A percentile compares a stretch with the other conserved stretches of the same genome.
Conservation (phyloP, 2,329 filamentous ascomycete species). For the Aureobasidium sp. region DNA sequence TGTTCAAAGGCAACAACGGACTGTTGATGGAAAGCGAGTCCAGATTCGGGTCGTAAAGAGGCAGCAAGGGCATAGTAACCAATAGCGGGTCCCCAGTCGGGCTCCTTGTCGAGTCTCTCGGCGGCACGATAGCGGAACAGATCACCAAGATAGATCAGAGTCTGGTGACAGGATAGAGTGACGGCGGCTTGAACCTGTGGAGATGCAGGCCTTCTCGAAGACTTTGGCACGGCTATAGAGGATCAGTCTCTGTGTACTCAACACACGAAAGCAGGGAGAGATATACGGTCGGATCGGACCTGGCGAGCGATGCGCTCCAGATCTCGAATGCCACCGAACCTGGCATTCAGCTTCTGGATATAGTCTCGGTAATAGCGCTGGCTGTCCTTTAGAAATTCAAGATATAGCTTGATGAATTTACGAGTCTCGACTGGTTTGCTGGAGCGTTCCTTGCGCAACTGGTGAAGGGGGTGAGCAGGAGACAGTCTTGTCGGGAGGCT, state of each 20-base stretch:
- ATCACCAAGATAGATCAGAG: slow-evolving; percentile 80
- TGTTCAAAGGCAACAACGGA: slow-evolving; percentile 76
- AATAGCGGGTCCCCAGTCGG: slow-evolving; percentile 70
- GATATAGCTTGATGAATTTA: slow-evolving; percentile 73
- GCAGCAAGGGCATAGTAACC: slow-evolving; percentile 79
- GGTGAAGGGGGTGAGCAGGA: not conserved
- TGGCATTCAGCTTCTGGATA: slow-evolving; percentile 64
- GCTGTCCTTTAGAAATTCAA: slow-evolving; percentile 76
- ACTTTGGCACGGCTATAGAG: not conserved
- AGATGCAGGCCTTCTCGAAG: not conserved
- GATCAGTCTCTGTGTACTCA: not conserved
- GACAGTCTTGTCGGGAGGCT: slow-evolving; percentile 20
- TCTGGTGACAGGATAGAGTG: slow-evolving; percentile 56
- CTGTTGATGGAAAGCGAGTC: slow-evolving; percentile 81
- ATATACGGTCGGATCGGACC: slow-evolving; percentile 19
- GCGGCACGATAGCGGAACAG: slow-evolving; percentile 75
- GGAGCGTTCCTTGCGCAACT: slow-evolving; percentile 44
- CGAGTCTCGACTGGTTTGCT: slow-evolving; percentile 56
- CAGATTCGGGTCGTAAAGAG: slow-evolving; percentile 68
- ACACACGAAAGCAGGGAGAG: not conserved
- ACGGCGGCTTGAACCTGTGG: not conserved
- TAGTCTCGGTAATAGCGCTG: slow-evolving; percentile 84
- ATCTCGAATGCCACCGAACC: slow-evolving; percentile 49
- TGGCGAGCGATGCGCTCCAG: slow-evolving; percentile 47
- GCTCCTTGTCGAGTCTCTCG: slow-evolving; percentile 63